Evolutionary conservation across 148 eudicot genomes (phyloP).

Genomic region (Diospyros lotus): DNA sequence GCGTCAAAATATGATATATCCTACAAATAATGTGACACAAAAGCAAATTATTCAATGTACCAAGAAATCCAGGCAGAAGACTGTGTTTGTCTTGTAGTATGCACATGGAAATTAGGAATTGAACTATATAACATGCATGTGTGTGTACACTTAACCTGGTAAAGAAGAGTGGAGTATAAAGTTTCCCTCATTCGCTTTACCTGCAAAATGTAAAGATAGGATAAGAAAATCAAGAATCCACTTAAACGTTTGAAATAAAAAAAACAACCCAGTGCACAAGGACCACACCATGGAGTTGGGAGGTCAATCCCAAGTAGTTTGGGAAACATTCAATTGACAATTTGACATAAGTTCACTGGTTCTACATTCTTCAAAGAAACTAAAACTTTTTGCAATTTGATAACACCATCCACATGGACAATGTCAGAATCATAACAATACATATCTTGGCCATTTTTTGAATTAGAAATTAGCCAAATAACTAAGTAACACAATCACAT

Average conservation of each 20-base stretch:
- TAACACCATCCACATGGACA: too few relatives aligned
- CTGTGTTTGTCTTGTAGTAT: slow-evolving; percentile 7
- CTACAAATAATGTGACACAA: slow-evolving; percentile 33
- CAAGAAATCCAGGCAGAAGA: slow-evolving; percentile 1
- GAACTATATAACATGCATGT: background rate
- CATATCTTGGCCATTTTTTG: too few relatives aligned
- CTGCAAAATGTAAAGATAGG: slow-evolving; percentile 35
- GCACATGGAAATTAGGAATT: slow-evolving; percentile 8
- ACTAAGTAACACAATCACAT: background rate
- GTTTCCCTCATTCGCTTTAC: slow-evolving; percentile 94
- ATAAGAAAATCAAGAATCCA: too few relatives aligned
- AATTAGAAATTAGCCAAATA: background rate
- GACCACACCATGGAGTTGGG: too few relatives aligned
- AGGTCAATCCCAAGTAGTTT: too few relatives aligned
- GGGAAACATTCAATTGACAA: too few relatives aligned
- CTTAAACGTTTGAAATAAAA: too few relatives aligned
- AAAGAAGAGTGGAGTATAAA: slow-evolving; percentile 77
- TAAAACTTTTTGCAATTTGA: too few relatives aligned
- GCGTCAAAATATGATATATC: slow-evolving; percentile 88
- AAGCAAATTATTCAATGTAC: slow-evolving; percentile 9
- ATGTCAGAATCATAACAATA: too few relatives aligned
- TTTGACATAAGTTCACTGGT: too few relatives aligned
- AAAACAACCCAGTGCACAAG: too few relatives aligned
- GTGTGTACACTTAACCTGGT: slow-evolving; percentile 47
- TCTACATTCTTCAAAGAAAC: too few relatives aligned